Evolutionary conservation across 257 asterid genomes (phyloP), one percentile per base, ranked within the genome.

Genomic region (Nicotiana otophora): DNA sequence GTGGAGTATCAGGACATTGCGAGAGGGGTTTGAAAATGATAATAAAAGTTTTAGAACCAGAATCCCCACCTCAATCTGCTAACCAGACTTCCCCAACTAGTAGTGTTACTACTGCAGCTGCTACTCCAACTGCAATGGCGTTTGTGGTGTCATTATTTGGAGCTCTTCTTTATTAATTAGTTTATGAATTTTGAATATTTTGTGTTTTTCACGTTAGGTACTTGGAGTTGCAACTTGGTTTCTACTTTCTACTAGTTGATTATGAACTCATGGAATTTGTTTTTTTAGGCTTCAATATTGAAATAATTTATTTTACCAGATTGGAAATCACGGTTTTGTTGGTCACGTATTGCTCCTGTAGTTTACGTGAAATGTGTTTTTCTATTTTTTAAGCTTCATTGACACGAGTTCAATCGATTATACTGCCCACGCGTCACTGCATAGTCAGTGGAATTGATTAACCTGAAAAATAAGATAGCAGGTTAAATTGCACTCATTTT

Each of bases 1-100:
- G 97, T 84, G 97, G 97, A 23, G 94, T 94, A 63, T 70, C 93
- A 11, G 94, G 93, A 33, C 97, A 94, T 83, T 94, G 97, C 78
- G 85, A 90, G 85, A 89, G 85, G 85, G 97, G 96, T 3, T 88
- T 92, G 12, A 94, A 90, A 88, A 94, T 94, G 97, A 76, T 91
- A 16, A 86, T 94, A 83, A 93, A 94, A 81, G 97, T 94, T 11
- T 76, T 93, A 78, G 94, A 90, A 75, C 67, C 82, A 3, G 89
- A 78, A 31, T 72, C 84, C 12, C 90, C 88, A 7, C 72, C 46
- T 36, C 91, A 80, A 17, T 30, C 83, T 6, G 54, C 85, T 53
- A 79, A 83, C 26, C 88, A 87, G 26, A 55, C 88, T 5, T 78
- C 82, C 4, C 23, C 75, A 33, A 16, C 85, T 3, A 14, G 1